These are phyloP conservation scores for Ceratocystis colombiana DNA, from an alignment of 2,329 filamentous ascomycete genomes.

Conservation along the genomic window DNA sequence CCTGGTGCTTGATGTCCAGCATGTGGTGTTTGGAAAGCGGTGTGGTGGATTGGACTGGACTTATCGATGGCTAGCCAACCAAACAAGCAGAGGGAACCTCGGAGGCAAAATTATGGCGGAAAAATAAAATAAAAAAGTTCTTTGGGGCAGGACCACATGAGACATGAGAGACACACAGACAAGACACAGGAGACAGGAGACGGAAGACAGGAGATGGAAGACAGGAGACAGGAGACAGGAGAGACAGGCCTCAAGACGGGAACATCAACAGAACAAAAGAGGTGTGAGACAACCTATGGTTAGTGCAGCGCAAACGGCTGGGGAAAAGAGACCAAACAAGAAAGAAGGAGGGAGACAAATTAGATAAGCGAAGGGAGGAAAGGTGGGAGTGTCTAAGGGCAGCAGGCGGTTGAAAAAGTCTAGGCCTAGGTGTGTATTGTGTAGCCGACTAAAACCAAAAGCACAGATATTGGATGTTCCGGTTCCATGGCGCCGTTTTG, in stretches of 20 bases:
- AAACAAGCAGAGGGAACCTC: no score
- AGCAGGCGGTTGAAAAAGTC: no score
- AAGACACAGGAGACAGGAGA: background rate
- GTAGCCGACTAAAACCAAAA: background rate
- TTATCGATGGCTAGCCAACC: no score
- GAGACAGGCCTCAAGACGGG: background rate
- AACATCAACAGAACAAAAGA: background rate
- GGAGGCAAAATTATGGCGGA: no score
- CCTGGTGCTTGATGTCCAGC: no score
- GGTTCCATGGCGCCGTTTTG: slow-evolving; percentile 12
- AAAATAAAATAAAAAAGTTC: no score
- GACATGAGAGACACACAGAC: background rate
- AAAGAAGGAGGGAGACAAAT: no score
- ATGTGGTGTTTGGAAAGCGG: no score
- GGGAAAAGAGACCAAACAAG: background rate
- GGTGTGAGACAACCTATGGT: background rate
- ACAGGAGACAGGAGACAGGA: background rate
- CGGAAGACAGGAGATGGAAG: background rate
- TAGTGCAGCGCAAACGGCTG: background rate
- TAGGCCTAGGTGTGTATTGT: background rate
- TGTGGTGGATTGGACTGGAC: no score
- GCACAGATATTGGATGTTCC: background rate
- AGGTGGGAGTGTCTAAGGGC: background rate
- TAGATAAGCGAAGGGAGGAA: no score
- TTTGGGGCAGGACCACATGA: background rate